Conservation (phyloP, 2,329 filamentous ascomycete species). For the Zymoseptoria tritici region DNA sequence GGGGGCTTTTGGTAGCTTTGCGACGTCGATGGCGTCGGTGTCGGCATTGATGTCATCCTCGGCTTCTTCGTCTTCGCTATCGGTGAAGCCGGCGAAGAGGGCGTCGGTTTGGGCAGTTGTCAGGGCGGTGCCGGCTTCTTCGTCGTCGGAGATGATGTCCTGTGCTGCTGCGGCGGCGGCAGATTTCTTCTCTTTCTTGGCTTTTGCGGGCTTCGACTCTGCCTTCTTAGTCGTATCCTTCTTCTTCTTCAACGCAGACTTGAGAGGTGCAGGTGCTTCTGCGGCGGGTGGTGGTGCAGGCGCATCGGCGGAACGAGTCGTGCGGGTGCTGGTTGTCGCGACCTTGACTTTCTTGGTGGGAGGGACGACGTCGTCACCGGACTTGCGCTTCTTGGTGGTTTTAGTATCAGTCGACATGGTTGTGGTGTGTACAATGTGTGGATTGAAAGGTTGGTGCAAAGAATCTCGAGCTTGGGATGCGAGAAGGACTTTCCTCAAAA, state of each 20-base stretch:
- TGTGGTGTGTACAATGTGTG: neutral
- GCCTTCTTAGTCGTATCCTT: slow-evolving; percentile 9
- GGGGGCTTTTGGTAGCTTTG: slow-evolving; percentile 30
- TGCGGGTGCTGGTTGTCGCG: slow-evolving; percentile 22
- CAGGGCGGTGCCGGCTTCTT: slow-evolving; percentile 26
- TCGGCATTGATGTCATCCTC: slow-evolving; percentile 25
- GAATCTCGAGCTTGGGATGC: neutral
- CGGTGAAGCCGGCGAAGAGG: slow-evolving; percentile 45
- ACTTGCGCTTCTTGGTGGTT: slow-evolving; percentile 31
- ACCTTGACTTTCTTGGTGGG: slow-evolving; percentile 31
- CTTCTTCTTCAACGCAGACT: slow-evolving; percentile 28
- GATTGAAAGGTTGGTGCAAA: neutral
- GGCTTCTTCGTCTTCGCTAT: slow-evolving; percentile 36
- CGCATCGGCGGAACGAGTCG: slow-evolving; percentile 22
- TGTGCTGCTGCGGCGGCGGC: slow-evolving; percentile 10
- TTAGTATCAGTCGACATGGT: slow-evolving; percentile 26
- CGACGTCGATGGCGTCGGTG: slow-evolving; percentile 32
- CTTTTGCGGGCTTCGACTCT: slow-evolving; percentile 9
- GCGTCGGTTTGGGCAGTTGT: slow-evolving; percentile 44
- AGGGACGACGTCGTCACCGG: slow-evolving; percentile 23
- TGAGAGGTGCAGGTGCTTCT: slow-evolving; percentile 23
- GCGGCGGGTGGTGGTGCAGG: slow-evolving; percentile 20
- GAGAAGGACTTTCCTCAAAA: neutral
- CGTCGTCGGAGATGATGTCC: slow-evolving; percentile 16
- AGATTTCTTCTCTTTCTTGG: slow-evolving; percentile 16